These are phyloP conservation scores for Protomyces inundatus DNA, from an alignment of 1,139 yeast genomes.

Conservation along the genomic window DNA sequence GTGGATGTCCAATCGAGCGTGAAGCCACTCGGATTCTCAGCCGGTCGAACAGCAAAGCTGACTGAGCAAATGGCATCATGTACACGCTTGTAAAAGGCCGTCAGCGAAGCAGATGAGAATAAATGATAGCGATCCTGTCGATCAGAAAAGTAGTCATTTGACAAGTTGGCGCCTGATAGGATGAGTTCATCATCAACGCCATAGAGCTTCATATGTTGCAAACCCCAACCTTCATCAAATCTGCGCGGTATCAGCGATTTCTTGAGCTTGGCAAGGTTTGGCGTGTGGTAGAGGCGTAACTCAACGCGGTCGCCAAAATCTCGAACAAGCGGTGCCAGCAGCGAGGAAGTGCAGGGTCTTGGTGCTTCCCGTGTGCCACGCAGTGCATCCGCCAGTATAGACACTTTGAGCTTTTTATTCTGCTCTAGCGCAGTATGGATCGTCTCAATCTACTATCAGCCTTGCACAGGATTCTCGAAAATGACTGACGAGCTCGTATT, in stretches of 20 bases:
- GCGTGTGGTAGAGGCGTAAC: slow-evolving; percentile 82
- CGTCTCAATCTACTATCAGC: slow-evolving; percentile 43
- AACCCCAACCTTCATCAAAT: slow-evolving; percentile 83
- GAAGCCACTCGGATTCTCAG: background rate
- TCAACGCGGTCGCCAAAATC: slow-evolving; percentile 71
- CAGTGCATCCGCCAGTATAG: slow-evolving; percentile 76
- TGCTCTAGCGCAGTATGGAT: slow-evolving; percentile 53
- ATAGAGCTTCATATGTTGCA: slow-evolving; percentile 95
- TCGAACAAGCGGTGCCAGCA: slow-evolving; percentile 61
- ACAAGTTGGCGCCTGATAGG: slow-evolving; percentile 78
- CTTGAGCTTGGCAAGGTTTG: slow-evolving; percentile 66
- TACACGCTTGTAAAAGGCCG: slow-evolving; percentile 67
- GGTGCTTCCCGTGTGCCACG: slow-evolving; percentile 95
- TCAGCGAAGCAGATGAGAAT: slow-evolving; percentile 52
- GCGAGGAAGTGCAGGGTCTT: slow-evolving; percentile 63
- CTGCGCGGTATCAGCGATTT: slow-evolving; percentile 69
- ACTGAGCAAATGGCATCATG: slow-evolving; percentile 63
- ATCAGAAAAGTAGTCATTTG: slow-evolving; percentile 87
- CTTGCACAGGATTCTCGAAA: background rate
- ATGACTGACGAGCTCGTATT: slow-evolving; percentile 53
- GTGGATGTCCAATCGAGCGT: slow-evolving; percentile 56
- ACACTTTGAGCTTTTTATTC: slow-evolving; percentile 61
- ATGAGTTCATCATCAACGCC: slow-evolving; percentile 90
- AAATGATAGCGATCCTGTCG: slow-evolving; percentile 89
- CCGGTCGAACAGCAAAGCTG: slow-evolving; percentile 58